A percentile compares a stretch with the other conserved stretches of the same genome.
phyloP scores from a whole-genome alignment of 495 filamentous ascomycete species.

The Neurospora cerealis region DNA sequence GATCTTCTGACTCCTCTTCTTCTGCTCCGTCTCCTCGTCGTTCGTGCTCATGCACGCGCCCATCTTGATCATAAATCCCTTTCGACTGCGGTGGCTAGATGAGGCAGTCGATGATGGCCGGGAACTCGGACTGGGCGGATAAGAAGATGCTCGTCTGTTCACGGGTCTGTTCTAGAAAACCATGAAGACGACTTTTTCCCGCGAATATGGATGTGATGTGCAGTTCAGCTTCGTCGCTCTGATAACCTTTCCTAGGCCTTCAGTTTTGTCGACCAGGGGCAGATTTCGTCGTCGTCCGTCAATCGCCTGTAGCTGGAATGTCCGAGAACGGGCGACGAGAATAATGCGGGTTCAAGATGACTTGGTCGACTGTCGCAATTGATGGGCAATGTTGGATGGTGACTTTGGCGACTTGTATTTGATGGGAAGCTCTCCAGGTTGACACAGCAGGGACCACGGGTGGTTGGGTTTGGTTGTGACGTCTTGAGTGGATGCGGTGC shows the following conservation, averaged over 20 bases:
- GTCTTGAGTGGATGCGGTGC: background rate
- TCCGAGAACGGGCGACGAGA: background rate
- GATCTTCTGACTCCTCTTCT: slow-evolving; percentile 88
- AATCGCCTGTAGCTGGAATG: background rate
- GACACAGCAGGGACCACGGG: background rate
- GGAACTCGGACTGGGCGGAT: background rate
- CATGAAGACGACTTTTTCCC: slow-evolving; percentile 8
- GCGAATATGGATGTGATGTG: background rate
- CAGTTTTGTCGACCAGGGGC: background rate
- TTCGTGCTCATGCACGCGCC: slow-evolving; percentile 80
- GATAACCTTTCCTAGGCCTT: background rate
- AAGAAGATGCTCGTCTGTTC: slow-evolving; percentile 9
- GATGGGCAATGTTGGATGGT: background rate
- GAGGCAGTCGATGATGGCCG: slow-evolving; percentile 1
- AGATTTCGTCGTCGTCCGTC: background rate
- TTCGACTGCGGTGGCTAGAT: slow-evolving; percentile 2
- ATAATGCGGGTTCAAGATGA: background rate
- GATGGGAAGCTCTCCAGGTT: background rate
- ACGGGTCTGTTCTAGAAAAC: slow-evolving; percentile 15
- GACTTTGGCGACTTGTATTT: background rate
- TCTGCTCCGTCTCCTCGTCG: slow-evolving; percentile 76
- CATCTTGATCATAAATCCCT: slow-evolving; percentile 51
- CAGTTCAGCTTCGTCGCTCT: background rate
- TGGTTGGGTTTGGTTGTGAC: background rate
- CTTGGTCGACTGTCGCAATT: background rate